These are phyloP conservation scores for Rhizophagus clarus DNA, from an alignment of 192 early-diverging fungal species.

Conservation along the genomic window DNA sequence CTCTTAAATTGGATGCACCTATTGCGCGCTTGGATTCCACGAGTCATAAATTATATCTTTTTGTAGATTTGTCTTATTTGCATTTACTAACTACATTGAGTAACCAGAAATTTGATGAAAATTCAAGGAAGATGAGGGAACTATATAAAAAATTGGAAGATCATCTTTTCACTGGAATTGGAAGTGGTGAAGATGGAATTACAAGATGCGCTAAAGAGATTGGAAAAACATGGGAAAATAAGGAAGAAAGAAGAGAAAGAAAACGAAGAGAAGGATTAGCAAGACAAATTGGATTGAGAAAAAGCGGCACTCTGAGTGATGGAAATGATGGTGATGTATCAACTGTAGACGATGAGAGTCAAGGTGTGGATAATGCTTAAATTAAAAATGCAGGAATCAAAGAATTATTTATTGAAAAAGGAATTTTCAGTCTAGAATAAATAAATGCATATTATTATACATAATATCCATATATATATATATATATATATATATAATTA, in stretches of 20 bases:
- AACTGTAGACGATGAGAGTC: conserved; percentile 9
- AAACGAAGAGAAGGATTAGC: conserved; percentile 31
- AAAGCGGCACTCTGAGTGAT: conserved; percentile 15
- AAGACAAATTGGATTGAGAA: conserved; percentile 2
- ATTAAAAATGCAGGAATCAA: neutral
- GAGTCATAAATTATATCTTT: conserved; percentile 39
- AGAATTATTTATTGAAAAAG: neutral
- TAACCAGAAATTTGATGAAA: conserved; percentile 54
- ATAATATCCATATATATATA: neutral
- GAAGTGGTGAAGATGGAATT: conserved; percentile 11
- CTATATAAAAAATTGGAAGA: conserved; percentile 25
- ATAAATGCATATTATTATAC: neutral
- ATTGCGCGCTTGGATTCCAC: conserved; percentile 50
- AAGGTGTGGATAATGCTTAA: conserved; percentile 23
- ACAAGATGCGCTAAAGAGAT: neutral
- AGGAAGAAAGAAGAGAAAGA: conserved; percentile 17
- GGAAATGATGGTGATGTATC: conserved; percentile 23
- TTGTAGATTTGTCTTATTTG: conserved; percentile 47
- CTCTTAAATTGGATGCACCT: conserved; percentile 54
- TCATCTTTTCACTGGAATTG: conserved; percentile 14
- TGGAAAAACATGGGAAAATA: conserved; percentile 6
- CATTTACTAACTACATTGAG: conserved; percentile 42
- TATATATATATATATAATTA: neutral
- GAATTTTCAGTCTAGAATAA: neutral
- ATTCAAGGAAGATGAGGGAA: conserved; percentile 32